Base-by-base conservation (phyloP, 140 eudicot genomes). In the Bidens hawaiensis region DNA sequence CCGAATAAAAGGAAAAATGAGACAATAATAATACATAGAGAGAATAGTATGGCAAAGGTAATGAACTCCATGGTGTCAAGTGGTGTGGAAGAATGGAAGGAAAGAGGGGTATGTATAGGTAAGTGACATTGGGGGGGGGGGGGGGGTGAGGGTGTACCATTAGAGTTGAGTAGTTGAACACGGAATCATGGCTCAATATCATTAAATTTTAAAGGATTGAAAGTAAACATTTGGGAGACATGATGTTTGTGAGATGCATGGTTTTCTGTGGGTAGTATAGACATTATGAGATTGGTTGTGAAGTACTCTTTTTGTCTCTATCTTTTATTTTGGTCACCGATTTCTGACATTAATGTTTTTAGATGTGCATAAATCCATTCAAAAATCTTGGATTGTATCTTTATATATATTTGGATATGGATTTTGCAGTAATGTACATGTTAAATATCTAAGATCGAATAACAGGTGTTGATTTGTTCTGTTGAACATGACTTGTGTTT, bases 51-150 rank as follows among this genome's bases (percentile, higher is more conserved):
- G 64, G 69, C 0, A 34, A 67, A 40, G 46, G 62, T 14, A 12
- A 65, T 19, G 43, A 67, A 28, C 15, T 49, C 74, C 79, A 74
- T 79, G 21, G 70, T 33, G 65, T 52, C 52, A n/a, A 43, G 33
- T 28, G 55, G 38, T 65, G 79, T 47, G 74, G 18, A 48, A 17
- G 33, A 59, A 73, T 24, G 46, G 2, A 38, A 30, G 64, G 18
- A 0, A 23, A 42, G 21, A 40, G 77, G 77, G 70, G 69, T 85
- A 71, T 83, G 73, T 89, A 83, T 82, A 85, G 88, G 79, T 66
- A 46, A 36, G 36, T 55, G 38, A 10, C 15, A 0, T 21, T 2
- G 10, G 43, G 40, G 1, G 60, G 61, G 59, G 24, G 12, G 45
- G 33, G 21, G 41, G 5, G 11, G 60, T 1, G 45, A 28, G 41